Conservation (phyloP, 352 stramenopile species). For the Pythium aquatile region DNA sequence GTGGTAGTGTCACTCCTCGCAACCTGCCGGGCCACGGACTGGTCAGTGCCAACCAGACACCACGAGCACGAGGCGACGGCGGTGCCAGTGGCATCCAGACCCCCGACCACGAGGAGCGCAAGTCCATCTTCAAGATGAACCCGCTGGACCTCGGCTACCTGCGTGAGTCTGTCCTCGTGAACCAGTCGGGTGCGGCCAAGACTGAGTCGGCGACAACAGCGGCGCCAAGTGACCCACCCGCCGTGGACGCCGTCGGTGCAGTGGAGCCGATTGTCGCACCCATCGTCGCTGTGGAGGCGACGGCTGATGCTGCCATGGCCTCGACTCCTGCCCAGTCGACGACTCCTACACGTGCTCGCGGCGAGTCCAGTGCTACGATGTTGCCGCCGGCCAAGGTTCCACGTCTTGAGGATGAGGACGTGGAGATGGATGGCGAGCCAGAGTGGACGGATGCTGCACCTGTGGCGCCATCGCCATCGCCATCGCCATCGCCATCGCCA, state of each 20-base stretch:
- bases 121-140: conserved; percentile 67
- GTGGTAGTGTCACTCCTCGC: conserved; percentile 61
- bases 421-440: conserved; percentile 22
- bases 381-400: conserved; percentile 22
- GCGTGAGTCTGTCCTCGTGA: conserved; percentile 45
- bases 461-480: not conserved
- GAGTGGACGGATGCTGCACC: not conserved
- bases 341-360: conserved; percentile 13
- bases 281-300: not conserved
- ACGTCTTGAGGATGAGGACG: conserved; percentile 13
- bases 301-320: not conserved
- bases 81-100: conserved; percentile 8
- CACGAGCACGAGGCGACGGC: not conserved
- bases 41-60: not conserved
- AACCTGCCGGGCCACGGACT: conserved; percentile 7
- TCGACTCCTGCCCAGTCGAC: not conserved
- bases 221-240: not conserved
- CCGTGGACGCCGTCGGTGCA: not conserved
- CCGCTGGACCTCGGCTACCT: conserved; percentile 71
- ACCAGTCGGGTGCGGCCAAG: conserved; percentile 11
- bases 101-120: conserved; percentile 45
- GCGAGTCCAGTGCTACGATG: conserved; percentile 15
- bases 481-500: not conserved
- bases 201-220: not conserved
- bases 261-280: not conserved